These are phyloP conservation scores for Murraya paniculata DNA, from an alignment of 345 rosid genomes.

Conservation along the genomic window DNA sequence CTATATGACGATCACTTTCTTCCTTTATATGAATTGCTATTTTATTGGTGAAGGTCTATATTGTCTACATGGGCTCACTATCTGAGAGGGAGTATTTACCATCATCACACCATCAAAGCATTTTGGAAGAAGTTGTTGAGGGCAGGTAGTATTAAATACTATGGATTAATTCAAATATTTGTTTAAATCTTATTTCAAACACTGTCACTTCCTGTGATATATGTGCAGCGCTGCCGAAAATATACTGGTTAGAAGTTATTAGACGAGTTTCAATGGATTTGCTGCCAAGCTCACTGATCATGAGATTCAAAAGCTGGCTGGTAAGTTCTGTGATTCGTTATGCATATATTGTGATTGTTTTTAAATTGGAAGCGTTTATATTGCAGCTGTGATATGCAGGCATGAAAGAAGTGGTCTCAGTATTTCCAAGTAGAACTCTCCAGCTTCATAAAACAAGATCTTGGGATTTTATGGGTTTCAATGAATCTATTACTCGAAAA, in stretches of 20 bases:
- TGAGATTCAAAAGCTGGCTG: constrained; percentile 28
- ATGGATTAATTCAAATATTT: not conserved
- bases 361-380: no score
- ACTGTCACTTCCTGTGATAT: not conserved
- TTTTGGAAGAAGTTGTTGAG: constrained; percentile 21
- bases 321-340: constrained; percentile 16
- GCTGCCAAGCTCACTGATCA: constrained; percentile 36
- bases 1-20: not conserved
- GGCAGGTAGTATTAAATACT: constrained; percentile 11
- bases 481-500: not conserved
- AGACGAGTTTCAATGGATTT: constrained; percentile 48
- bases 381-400: constrained; percentile 10
- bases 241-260: constrained; percentile 32
- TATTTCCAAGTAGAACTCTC: constrained; percentile 26
- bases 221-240: constrained; percentile 12
- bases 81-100: constrained; percentile 16
- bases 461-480: constrained; percentile 49
- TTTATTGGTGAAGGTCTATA: constrained; percentile 16
- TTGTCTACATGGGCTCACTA: constrained; percentile 46
- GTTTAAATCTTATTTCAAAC: not conserved
- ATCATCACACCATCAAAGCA: constrained; percentile 22
- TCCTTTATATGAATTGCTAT: not conserved
- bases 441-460: constrained; percentile 41
- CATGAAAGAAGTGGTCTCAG: constrained; percentile 28
- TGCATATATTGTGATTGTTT: not conserved